These are phyloP conservation scores for Phenoliferia sp. DNA, from an alignment of 1,284 basidiomycete species.

Conservation along the genomic window DNA sequence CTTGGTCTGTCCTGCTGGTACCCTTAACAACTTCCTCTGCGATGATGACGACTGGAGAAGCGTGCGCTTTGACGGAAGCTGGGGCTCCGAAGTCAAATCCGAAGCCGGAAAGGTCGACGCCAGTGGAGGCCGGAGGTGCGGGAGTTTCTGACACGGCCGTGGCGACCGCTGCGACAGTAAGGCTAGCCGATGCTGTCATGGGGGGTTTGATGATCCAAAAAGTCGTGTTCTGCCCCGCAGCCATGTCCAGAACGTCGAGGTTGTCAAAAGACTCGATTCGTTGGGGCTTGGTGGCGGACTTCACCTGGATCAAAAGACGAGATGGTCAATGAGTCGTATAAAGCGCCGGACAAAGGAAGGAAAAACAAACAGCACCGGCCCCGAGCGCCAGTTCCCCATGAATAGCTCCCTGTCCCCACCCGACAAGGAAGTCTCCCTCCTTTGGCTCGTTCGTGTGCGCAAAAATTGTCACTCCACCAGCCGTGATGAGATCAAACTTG, in stretches of 20 bases:
- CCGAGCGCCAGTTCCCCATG: slow-evolving; percentile 30
- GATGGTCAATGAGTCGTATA: slow-evolving; percentile 41
- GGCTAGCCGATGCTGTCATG: slow-evolving; percentile 32
- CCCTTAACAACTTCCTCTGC: neutral
- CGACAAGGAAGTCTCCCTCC: slow-evolving; percentile 69
- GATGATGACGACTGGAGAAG: neutral
- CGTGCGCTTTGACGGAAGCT: neutral
- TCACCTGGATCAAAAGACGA: slow-evolving; percentile 71
- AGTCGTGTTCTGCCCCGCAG: slow-evolving; percentile 78
- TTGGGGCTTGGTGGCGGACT: slow-evolving; percentile 80
- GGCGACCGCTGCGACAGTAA: slow-evolving; percentile 53
- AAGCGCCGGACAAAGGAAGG: neutral
- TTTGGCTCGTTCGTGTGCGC: slow-evolving; percentile 59
- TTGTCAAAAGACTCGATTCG: slow-evolving; percentile 64
- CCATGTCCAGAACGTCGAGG: slow-evolving; percentile 72
- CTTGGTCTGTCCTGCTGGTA: slow-evolving; percentile 15
- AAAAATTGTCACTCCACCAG: slow-evolving; percentile 89
- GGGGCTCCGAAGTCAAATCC: slow-evolving; percentile 23
- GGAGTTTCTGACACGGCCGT: slow-evolving; percentile 34
- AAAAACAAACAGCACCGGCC: slow-evolving; percentile 15
- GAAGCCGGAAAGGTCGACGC: slow-evolving; percentile 30
- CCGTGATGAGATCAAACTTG: slow-evolving; percentile 41
- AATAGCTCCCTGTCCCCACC: slow-evolving; percentile 67
- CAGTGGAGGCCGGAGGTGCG: neutral
- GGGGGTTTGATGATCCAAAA: slow-evolving; percentile 57